Percentiles rank a stretch among this genome's conserved stretches.
These are phyloP conservation scores for Adenanthera pavonina DNA, from an alignment of 306 rosid genomes.

Conservation along the genomic window DNA sequence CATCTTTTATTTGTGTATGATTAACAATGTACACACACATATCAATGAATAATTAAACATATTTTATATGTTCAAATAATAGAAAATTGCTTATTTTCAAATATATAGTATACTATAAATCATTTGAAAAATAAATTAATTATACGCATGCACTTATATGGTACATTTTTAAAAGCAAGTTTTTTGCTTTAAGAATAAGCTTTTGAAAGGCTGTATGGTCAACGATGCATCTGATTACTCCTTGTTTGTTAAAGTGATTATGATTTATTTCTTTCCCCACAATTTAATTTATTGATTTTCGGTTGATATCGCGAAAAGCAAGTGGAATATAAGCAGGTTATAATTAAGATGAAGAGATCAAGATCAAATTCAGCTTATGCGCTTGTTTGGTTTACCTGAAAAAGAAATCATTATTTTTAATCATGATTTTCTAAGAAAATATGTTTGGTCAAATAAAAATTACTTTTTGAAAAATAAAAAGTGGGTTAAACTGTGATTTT, in stretches of 20 bases:
- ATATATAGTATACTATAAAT: too few relatives aligned
- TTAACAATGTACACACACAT: background rate
- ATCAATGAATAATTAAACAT: too few relatives aligned
- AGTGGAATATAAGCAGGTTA: slow-evolving; percentile 8
- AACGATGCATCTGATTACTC: background rate
- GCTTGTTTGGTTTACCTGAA: too few relatives aligned
- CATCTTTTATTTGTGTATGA: background rate
- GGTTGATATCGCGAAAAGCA: background rate
- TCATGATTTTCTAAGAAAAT: too few relatives aligned
- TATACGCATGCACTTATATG: too few relatives aligned
- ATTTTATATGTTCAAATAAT: background rate
- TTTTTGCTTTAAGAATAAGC: background rate
- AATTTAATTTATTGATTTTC: background rate
- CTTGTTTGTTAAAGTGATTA: background rate
- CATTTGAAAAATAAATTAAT: too few relatives aligned
- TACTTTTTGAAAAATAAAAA: too few relatives aligned
- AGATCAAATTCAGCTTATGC: slow-evolving; percentile 38
- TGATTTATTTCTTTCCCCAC: background rate
- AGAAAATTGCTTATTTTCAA: background rate
- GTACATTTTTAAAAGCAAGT: too few relatives aligned
- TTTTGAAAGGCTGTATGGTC: background rate
- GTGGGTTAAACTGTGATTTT: too few relatives aligned
- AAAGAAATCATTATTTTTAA: too few relatives aligned
- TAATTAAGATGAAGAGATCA: slow-evolving; percentile 19
- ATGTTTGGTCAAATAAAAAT: too few relatives aligned